Conservation (phyloP, 805 yeast genomes). For the Metschnikowia corniflorae region DNA sequence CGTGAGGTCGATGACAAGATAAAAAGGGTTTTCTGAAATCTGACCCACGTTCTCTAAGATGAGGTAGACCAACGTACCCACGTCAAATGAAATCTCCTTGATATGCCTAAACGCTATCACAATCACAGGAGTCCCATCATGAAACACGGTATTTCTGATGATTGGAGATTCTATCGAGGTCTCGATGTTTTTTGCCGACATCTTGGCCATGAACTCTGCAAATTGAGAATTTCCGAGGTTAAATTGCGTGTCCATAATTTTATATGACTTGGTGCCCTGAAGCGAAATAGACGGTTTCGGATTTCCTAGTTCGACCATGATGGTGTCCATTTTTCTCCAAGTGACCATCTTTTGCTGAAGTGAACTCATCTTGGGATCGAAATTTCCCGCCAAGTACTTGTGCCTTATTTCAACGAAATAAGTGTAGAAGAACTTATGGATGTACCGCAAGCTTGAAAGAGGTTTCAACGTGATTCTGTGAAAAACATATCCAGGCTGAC, state of each 20-base stretch:
- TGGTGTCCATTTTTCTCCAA: constrained; percentile 43
- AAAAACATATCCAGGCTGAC: constrained; percentile 24
- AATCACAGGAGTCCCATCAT: constrained; percentile 70
- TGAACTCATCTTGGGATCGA: constrained; percentile 14
- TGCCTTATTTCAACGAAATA: constrained; percentile 31
- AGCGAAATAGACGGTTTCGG: constrained; percentile 55
- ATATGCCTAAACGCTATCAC: constrained; percentile 45
- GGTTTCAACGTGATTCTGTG: constrained; percentile 26
- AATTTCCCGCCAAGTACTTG: constrained; percentile 25
- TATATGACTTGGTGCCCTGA: constrained; percentile 52
- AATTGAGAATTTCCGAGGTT: constrained; percentile 48
- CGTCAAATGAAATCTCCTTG: constrained; percentile 34
- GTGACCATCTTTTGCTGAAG: constrained; percentile 22
- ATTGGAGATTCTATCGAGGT: constrained; percentile 41
- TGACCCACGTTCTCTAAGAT: constrained; percentile 63
- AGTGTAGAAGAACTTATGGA: constrained; percentile 39
- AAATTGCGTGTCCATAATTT: constrained; percentile 37
- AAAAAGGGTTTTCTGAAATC: constrained; percentile 67
- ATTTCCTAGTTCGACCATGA: constrained; percentile 51
- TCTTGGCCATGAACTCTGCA: constrained; percentile 71
- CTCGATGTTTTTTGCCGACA: constrained; percentile 52
- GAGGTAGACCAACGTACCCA: constrained; percentile 54
- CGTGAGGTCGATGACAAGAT: constrained; percentile 66
- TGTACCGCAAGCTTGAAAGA: constrained; percentile 34
- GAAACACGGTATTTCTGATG: constrained; percentile 61